These are phyloP conservation scores for Xylaria sp. DNA, from an alignment of 2,329 filamentous ascomycete species.

Conservation along the genomic window DNA sequence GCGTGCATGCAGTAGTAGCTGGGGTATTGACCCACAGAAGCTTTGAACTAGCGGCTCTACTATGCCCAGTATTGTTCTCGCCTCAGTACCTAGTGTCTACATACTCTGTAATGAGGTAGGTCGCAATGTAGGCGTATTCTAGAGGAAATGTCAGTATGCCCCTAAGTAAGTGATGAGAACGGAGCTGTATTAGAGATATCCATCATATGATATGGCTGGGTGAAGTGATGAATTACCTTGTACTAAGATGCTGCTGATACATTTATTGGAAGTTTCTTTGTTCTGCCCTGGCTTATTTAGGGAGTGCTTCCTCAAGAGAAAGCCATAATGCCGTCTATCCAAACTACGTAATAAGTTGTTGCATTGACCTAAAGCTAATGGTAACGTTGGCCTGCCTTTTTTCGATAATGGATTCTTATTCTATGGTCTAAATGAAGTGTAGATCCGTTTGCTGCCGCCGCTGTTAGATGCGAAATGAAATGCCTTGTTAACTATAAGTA, in stretches of 20 bases:
- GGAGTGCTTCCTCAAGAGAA: too few species aligned
- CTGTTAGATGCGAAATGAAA: slow-evolving; percentile 12
- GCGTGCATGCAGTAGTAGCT: slow-evolving; percentile 33
- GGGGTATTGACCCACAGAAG: slow-evolving; percentile 31
- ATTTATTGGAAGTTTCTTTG: too few species aligned
- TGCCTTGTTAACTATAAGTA: background rate
- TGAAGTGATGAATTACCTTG: too few species aligned
- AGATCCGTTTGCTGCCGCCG: slow-evolving; percentile 1
- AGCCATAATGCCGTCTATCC: too few species aligned
- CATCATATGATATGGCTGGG: too few species aligned
- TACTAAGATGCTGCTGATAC: too few species aligned
- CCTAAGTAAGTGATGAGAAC: too few species aligned
- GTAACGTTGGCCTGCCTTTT: background rate
- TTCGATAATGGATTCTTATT: slow-evolving; percentile 18
- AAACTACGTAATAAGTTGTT: background rate
- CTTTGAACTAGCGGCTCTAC: slow-evolving; percentile 31
- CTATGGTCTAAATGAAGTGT: slow-evolving; percentile 30
- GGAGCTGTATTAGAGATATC: too few species aligned
- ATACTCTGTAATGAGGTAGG: background rate
- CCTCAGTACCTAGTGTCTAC: background rate
- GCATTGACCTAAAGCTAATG: background rate
- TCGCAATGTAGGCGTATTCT: background rate
- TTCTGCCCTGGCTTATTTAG: too few species aligned
- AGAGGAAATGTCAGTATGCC: background rate
- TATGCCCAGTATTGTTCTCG: background rate